Evolutionary conservation across 192 early-diverging fungal species (phyloP), one percentile per base, ranked within the genome.

Genomic region (Cladochytrium replicatum): DNA sequence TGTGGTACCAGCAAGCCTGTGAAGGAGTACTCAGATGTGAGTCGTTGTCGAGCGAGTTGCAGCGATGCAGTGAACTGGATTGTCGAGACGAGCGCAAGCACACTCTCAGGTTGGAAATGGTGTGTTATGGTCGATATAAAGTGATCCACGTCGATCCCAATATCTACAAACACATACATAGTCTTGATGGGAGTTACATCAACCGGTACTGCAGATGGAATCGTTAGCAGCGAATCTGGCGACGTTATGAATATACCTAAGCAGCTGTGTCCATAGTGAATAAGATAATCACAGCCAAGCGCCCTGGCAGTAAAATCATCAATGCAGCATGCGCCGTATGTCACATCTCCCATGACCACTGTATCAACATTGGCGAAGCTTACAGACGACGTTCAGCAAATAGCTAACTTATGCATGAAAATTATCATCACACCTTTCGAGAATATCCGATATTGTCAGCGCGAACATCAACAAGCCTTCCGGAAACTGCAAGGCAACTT

Each of bases 141-240:
- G 62, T 99, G 93, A 34, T 78, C 61, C 4, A 78, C 75, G 57
- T 99, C 96, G 45, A 97, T 94, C 6, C 83, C 84, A 67, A 99
- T 97, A 43, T 99, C 96, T 7, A 99, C 96, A 82, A 99, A 99
- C 3, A 99, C 89, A 52, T 99, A 99, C 30, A 99, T 68, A 9
- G 89, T 94, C 54, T 92, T 94, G 58, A 96, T 88, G 2, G 79
- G 79, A 2, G 96, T 99, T 2, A 94, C 73, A 52, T 89, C 85
- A 40, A 99, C 90, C 0, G 96, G 96, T 2, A 99, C 86, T 81
- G 59, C 22, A 41, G 1, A 39, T 24, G 29, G 21, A 22, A 6
- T 9, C 6, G 48, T 9, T 28, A 8, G 15, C 22, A 3, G n/a
- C n/a, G 1, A 41, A 29, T 3, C 3, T 43, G 0, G 4, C 8